Base-by-base conservation (phyloP, 257 asterid species). In the Solanum bukasovii region DNA sequence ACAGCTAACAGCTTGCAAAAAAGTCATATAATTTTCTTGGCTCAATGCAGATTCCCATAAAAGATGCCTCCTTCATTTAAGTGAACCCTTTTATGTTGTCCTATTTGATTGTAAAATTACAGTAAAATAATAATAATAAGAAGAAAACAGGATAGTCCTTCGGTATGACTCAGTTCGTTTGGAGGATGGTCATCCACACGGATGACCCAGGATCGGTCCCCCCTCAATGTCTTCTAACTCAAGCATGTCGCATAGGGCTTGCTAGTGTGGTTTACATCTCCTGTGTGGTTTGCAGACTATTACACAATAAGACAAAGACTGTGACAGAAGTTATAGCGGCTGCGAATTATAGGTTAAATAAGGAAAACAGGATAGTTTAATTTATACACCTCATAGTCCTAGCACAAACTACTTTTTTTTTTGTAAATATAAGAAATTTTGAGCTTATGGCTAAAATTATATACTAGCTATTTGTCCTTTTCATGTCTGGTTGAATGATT, bases 31-130 rank as follows among this genome's bases (percentile, higher is more conserved):
- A 85, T 78, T 92, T 90, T 84, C 92, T 90, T 88, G 94, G 92
- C 92, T 90, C 94, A 84, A 90, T 89, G 91, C 92, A 90, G 88
- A 86, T 90, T 87, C 90, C 89, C 91, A 85, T 83, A 88, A 84
- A 90, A 73, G 78, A 84, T 88, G 70, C 87, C 84, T 16, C 42
- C 85, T 84, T 38, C 82, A 84, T 63, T 78, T 5, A 73, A 40
- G 78, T 59, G 44, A 68, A 56, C 7, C 56, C 49, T 34, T 34
- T 67, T 83, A n/a, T 9, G 25, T 42, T 38, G 42, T 61, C 86
- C 33, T 68, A 33, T 23, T 82, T 84, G 82, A 61, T 52, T 44
- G 40, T 21, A 52, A 52, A 52, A 14, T 2, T 49, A 49, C 3
- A 1, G 23, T 0, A 49, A 14, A 46, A 1, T 42, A 44, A 46